Base-by-base conservation (phyloP, 2,329 filamentous ascomycete genomes). In the Cladosporium halotolerans region DNA sequence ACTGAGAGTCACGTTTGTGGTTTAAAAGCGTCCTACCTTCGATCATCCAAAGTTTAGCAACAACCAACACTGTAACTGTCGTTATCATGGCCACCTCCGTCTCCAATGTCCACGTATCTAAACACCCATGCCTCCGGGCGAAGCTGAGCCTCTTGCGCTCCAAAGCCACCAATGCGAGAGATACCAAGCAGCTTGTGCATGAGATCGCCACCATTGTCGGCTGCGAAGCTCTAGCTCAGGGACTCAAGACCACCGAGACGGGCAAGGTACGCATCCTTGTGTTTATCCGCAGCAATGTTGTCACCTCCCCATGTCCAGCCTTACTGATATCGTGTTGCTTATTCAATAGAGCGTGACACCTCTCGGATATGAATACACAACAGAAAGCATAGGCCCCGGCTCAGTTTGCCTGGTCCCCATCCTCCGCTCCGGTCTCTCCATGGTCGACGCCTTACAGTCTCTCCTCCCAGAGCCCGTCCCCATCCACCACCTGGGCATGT, bases 401-500 rank as follows among this genome's bases (percentile, higher is more conserved):
- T 80, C 79, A 55, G 81, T 96, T 61, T 91, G 85, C 49, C 79
- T 97, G 50, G 85, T 97, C 2, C 92, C 92, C 36, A 95, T 97
- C 70, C 81, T 97, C n/a, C 82, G 92, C 56, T 95, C 89, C 3
- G 92, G 92, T 23, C 77, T 96, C 39, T 88, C 83, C 68, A 96
- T 97, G 91, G 81, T 95, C 41, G 88, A 95, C 66, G 86, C 89
- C 23, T 76, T 96, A 41, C 85, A 92, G 74, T 84, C 84, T 28
- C 79, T 97, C 63, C 88, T 97, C 55, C 91, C 92, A 14, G 68
- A 72, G 36, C 80, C 89, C 11, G 87, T 92, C 32, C 85, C 90
- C 6, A 82, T 96, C 59, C 90, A 97, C 75, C 92, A 97, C 70
- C 85, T 97, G 7, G 92, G 93, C 60, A 85, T 97, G 66, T 97